Evolutionary conservation across 106 monocot species (phyloP), one percentile per base, ranked within the genome.

Genomic region (Dioscorea alata): DNA sequence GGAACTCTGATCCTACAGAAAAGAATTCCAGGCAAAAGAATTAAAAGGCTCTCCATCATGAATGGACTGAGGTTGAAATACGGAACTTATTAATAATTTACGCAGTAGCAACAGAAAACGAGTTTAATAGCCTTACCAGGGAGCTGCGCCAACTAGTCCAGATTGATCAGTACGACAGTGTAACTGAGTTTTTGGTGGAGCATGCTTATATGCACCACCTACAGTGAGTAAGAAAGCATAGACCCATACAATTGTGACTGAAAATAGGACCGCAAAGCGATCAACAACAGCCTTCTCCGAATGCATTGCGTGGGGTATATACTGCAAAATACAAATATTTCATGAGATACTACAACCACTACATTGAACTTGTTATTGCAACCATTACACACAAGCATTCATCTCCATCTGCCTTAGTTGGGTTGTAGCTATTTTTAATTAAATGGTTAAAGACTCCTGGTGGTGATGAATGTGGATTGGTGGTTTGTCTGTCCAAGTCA

Each of bases 81-180:
- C n/a, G n/a, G n/a, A n/a, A n/a, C n/a, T n/a, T n/a, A n/a, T n/a
- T n/a, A n/a, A n/a, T n/a, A n/a, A n/a, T n/a, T n/a, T n/a, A n/a
- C n/a, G n/a, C n/a, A n/a, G n/a, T n/a, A n/a, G n/a, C 34, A 34
- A 34, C 34, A 34, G 4, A 34, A 34, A 34, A 3, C 34, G 7
- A 34, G 4, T 34, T 34, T 34, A 34, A 34, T 7, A 34, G n/a
- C n/a, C n/a, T 69, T 82, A 94, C 94, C 94, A 94, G 9, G 94
- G 94, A 73, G 94, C 76, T 12, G 76, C 84, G 28, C 89, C 49
- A 31, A 99, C 75, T 34, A 99, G 80, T 12, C 97, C 92, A 57
- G 97, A 89, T 49, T 81, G 83, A 75, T 99, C 97, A 59, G 89
- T 90, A 28, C 97, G 86, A 68, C 97, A 99, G 81, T 99, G 97